phyloP scores from a whole-genome alignment of 208 protist species.

The Tritrichomonas musculus region DNA sequence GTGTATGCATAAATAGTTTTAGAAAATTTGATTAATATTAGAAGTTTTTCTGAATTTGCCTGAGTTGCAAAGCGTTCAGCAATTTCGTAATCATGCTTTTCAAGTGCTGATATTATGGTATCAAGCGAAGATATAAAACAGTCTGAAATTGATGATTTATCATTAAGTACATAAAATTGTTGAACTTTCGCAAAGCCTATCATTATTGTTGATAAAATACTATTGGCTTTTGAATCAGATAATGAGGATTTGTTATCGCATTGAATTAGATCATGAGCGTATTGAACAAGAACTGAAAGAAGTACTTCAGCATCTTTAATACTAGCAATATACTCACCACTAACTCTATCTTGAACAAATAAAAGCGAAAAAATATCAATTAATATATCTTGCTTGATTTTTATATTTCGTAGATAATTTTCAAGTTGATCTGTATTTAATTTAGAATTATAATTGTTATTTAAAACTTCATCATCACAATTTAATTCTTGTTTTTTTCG shows the following conservation, averaged over 20 bases:
- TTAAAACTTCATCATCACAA: too few species aligned
- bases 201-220: not conserved
- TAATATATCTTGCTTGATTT: not conserved
- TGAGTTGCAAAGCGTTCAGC: not conserved
- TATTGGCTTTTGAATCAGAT: too few species aligned
- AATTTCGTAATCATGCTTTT: not conserved
- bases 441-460: too few species aligned
- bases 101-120: not conserved
- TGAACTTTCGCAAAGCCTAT: not conserved
- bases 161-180: not conserved
- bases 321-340: not conserved
- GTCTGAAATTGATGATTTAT: not conserved
- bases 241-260: too few species aligned
- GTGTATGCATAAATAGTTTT: too few species aligned
- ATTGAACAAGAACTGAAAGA: not conserved
- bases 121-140: not conserved
- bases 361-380: not conserved
- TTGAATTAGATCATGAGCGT: too few species aligned
- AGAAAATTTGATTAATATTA: not conserved
- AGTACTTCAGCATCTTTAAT: not conserved
- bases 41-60: not conserved
- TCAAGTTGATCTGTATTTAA: too few species aligned
- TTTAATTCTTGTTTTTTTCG: too few species aligned
- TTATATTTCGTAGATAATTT: too few species aligned
- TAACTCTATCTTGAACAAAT: not conserved